These are phyloP conservation scores for Diospyros lotus DNA, from an alignment of 148 eudicot genomes.

Conservation along the genomic window DNA sequence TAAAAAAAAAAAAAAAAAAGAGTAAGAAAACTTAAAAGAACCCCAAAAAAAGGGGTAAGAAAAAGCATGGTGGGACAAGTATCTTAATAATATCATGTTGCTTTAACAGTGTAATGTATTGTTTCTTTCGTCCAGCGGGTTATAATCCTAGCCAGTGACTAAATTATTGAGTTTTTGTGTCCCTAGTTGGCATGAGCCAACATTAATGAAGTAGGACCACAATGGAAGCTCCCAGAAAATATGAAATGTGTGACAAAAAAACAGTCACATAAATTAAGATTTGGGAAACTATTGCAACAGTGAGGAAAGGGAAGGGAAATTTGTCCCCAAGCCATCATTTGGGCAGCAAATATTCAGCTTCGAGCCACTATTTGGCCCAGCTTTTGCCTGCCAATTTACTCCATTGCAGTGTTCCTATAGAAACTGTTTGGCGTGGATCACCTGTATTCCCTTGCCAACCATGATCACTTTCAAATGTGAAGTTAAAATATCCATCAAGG, in stretches of 20 bases:
- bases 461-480: no score
- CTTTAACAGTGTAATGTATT: no score
- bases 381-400: not conserved
- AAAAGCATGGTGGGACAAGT: no score
- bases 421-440: not conserved
- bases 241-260: constrained; percentile 7
- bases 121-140: no score
- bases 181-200: not conserved
- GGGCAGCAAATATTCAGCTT: not conserved
- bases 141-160: no score
- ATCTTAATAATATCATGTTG: no score
- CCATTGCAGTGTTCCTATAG: not conserved
- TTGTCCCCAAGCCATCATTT: not conserved
- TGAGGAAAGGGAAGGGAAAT: not conserved
- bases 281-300: not conserved
- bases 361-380: not conserved
- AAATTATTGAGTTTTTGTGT: not conserved
- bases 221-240: not conserved
- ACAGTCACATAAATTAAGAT: constrained; percentile 5
- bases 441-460: no score
- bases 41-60: no score
- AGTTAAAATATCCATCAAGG: no score
- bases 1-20: no score
- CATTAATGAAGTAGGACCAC: constrained; percentile 14
- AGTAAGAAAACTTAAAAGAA: no score